Evolutionary conservation across 176 grass and related monocot genomes (phyloP).

Genomic region (Oryza punctata): DNA sequence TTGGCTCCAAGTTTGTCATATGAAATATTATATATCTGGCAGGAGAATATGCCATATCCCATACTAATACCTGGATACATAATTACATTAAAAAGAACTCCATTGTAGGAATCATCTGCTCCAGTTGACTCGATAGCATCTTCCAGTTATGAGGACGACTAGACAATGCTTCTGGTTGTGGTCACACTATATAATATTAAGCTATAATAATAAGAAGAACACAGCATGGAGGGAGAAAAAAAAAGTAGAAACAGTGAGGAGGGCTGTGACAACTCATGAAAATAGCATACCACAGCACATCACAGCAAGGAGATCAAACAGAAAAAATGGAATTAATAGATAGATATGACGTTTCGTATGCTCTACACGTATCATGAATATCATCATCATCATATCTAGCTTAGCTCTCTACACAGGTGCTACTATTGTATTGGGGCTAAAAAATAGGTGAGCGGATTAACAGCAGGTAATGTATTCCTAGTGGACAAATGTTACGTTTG

Average conservation of each 20-base stretch:
- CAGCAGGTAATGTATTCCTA: conserved; percentile 23
- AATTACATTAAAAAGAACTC: background rate
- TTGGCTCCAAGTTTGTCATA: background rate
- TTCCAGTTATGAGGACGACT: background rate
- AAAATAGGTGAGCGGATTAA: conserved; percentile 25
- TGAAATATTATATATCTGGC: background rate
- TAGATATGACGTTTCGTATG: conserved; percentile 33
- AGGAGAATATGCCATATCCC: background rate
- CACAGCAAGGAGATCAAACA: background rate
- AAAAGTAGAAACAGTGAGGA: background rate
- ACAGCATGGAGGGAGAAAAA: background rate
- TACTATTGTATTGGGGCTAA: conserved; percentile 12
- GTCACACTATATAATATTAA: background rate
- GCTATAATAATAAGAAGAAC: background rate
- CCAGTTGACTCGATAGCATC: background rate
- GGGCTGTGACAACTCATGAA: background rate
- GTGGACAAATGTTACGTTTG: conserved; percentile 59
- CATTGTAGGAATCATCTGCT: background rate
- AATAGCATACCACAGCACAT: background rate
- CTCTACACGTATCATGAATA: conserved; percentile 48
- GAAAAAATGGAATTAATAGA: conserved; percentile 15
- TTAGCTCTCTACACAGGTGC: conserved; percentile 40
- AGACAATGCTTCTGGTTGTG: conserved; percentile 7
- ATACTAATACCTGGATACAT: background rate
- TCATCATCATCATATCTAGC: conserved; percentile 21